Conservation (phyloP, 1,139 yeast genomes). For the Scheffersomyces quercinus region DNA sequence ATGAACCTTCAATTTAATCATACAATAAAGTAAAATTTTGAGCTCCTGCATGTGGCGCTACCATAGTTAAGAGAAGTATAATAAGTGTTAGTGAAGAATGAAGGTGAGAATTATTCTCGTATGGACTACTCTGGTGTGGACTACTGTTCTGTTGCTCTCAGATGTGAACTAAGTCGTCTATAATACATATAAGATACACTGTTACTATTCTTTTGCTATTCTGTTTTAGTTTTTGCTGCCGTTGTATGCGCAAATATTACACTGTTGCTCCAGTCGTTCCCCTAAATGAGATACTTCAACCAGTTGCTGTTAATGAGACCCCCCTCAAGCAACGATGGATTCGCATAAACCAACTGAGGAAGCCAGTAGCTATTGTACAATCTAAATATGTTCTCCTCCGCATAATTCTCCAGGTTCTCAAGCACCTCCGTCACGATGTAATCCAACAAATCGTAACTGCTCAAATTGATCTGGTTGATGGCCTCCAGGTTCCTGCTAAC, state of each 20-base stretch:
- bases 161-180: too few relatives aligned
- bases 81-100: neutral
- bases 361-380: conserved; percentile 44
- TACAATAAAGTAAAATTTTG: too few relatives aligned
- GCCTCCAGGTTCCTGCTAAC: conserved; percentile 17
- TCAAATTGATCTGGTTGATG: conserved; percentile 25
- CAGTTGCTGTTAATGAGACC: conserved; percentile 38
- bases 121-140: neutral
- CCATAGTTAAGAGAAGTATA: too few relatives aligned
- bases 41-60: too few relatives aligned
- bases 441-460: conserved; percentile 35
- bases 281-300: conserved; percentile 40
- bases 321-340: conserved; percentile 41
- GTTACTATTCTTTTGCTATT: too few relatives aligned
- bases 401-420: conserved; percentile 24
- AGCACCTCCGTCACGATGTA: conserved; percentile 31
- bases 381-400: conserved; percentile 33
- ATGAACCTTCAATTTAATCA: too few relatives aligned
- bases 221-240: too few relatives aligned
- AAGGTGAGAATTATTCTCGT: neutral
- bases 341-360: conserved; percentile 42
- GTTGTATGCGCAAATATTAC: too few relatives aligned
- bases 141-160: neutral
- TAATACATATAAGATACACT: too few relatives aligned
- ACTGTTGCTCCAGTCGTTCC: too few relatives aligned